Base-by-base conservation (phyloP, 2,329 filamentous ascomycete genomes). In the Claviceps capensis region DNA sequence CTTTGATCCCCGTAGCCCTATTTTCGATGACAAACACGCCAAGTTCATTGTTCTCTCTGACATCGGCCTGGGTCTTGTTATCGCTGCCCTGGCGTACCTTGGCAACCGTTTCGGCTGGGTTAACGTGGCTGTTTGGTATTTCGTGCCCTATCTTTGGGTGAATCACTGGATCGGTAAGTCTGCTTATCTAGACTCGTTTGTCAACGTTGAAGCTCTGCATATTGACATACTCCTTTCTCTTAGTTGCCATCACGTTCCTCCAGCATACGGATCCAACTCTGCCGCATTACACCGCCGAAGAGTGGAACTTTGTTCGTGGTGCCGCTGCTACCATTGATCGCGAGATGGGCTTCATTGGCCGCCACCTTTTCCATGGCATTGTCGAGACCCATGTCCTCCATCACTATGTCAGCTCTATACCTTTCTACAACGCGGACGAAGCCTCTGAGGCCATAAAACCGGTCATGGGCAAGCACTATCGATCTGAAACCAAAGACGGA, bases 341-440 rank as follows among this genome's bases (percentile, higher is more conserved):
- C 62, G 91, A 97, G 69, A 95, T 96, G 65, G 91, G 91, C 56
- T 96, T 96, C 76, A 84, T 97, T 65, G 91, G 91, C 55, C 88
- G 89, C 62, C 78, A 85, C 61, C 78, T 97, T 55, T 77, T 96
- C 67, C 91, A 97, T 77, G 91, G 90, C 63, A 96, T 97, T 70
- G 85, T 96, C 68, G 91, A 96, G 77, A 96, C 91, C 48, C 91
- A 97, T 72, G 91, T 97, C 55, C 86, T 95, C 55, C 91, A 97
- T 77, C 91, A 97, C 79, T 97, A 95, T 71, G 82, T 97, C 67
- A 91, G 86, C 72, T 88, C 82, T 64, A 97, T 97, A 60, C 91
- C 91, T 56, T 96, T 96, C 74, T 97, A 97, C 75, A 79, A 96
- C 69, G 91, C 90, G 64, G 89, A 95, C 61, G 90, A 96, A 74